phyloP scores from a whole-genome alignment of 225 moss, liverwort and hornwort species.

The Marchantia paleacea region DNA sequence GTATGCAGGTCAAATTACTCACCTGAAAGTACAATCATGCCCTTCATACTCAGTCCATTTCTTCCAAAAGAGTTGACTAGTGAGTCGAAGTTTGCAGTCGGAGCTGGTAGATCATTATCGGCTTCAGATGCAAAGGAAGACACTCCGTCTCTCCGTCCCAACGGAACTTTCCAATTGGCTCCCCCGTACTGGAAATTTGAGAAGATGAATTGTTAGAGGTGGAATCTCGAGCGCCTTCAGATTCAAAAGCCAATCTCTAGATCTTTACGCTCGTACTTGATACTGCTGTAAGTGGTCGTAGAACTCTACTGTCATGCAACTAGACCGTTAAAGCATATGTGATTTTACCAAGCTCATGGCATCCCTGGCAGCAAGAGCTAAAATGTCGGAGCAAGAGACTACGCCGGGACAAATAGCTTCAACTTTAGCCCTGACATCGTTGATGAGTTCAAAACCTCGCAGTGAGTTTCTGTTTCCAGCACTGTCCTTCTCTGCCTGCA shows the following conservation, averaged over 20 bases:
- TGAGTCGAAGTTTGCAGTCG: not conserved
- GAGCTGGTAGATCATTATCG: not conserved
- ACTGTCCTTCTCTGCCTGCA: not conserved
- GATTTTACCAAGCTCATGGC: slow-evolving; percentile 6
- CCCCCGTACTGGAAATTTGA: slow-evolving; percentile 22
- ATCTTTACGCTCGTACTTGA: too few relatives aligned
- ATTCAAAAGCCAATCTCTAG: too few relatives aligned
- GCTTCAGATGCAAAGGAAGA: not conserved
- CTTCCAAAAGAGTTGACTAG: not conserved
- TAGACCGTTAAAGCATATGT: too few relatives aligned
- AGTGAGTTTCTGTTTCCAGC: slow-evolving; percentile 1
- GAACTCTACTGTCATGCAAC: not conserved
- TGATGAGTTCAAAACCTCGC: not conserved
- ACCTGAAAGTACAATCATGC: slow-evolving; percentile 17
- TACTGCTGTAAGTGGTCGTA: not conserved
- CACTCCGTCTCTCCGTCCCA: slow-evolving; percentile 17
- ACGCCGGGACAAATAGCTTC: slow-evolving; percentile 18
- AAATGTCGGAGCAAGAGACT: too few relatives aligned
- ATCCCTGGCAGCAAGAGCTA: slow-evolving; percentile 14
- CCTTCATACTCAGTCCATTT: not conserved
- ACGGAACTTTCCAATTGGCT: not conserved
- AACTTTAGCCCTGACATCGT: slow-evolving; percentile 10
- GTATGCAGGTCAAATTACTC: not conserved
- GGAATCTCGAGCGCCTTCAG: too few relatives aligned
- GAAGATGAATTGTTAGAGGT: not conserved